Evolutionary conservation across 106 monocot species (phyloP).

Genomic region (Xerophyta viscosa): DNA sequence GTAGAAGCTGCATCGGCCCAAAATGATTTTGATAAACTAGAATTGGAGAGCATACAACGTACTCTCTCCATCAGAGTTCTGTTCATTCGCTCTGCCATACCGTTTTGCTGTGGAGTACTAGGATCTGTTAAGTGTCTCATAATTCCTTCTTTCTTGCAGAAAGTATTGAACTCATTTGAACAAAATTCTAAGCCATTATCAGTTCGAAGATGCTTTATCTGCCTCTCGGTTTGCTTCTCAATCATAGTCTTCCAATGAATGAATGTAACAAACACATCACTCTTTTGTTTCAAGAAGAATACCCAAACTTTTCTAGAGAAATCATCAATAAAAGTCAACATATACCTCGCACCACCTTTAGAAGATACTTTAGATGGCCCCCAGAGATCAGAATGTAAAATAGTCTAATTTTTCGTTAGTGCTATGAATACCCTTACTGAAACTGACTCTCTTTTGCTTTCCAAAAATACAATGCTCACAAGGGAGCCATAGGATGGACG

Average conservation of each 20-base stretch:
- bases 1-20: constrained; percentile 10
- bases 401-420: constrained; percentile 7
- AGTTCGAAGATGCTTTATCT: constrained; percentile 9
- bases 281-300: constrained; percentile 9
- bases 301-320: constrained; percentile 6
- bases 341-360: constrained; percentile 3
- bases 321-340: constrained; percentile 3
- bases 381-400: constrained; percentile 4
- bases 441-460: neutral
- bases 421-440: neutral
- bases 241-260: constrained; percentile 13
- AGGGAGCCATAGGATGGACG: too few relatives aligned
- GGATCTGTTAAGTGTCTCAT: constrained; percentile 3
- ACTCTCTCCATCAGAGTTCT: constrained; percentile 6
- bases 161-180: constrained; percentile 8
- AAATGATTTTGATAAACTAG: constrained; percentile 3
- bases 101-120: constrained; percentile 15
- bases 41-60: constrained; percentile 10
- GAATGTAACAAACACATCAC: constrained; percentile 15
- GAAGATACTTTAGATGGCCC: neutral
- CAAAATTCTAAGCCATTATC: constrained; percentile 26
- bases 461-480: constrained; percentile 10
- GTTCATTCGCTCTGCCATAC: constrained; percentile 22
- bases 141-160: constrained; percentile 5
- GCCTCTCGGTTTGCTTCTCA: constrained; percentile 10